Base-by-base conservation (phyloP, 768 basidiomycete species). In the Boletales sp. region DNA sequence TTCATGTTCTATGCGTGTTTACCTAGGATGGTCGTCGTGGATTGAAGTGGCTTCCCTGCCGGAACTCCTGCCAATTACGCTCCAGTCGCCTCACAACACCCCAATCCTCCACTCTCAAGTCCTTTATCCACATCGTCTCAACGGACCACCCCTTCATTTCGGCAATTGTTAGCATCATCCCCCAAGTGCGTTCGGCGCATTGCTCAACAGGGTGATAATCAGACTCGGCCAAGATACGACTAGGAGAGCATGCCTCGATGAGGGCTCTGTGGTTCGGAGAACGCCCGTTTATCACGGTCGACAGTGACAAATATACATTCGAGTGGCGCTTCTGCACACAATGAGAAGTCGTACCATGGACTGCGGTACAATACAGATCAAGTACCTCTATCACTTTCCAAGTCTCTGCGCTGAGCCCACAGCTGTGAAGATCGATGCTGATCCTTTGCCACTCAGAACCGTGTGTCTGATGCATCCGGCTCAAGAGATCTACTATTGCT, bases 371-470 rank as follows among this genome's bases (percentile, higher is more conserved):
- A 42, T 15, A 37, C 18, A 43, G n/a, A 52, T 47, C 46, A 48
- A 62, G 45, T 70, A 84, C 92, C 81, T 94, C 85, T 39, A 95
- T 77, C 42, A 77, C 76, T 48, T 67, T 70, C 83, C 89, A 90
- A 34, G 78, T 82, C 61, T 94, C 80, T 8, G 83, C 74, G 52
- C 87, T 91, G 56, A 94, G 69, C 0, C 91, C 90, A 61, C 92
- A 97, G 40, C 87, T 90, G 66, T 99, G 95, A 57, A 99, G 66
- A 64, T 95, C 93, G 41, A 97, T 69, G 59, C 84, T 94, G 62
- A 97, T 83, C 17, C 62, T 64, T 43, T 71, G 68, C 79, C 87
- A 94, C 19, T 66, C 69, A 8, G 71, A 65, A 6, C 81, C 79
- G 48, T 87, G 74, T 61, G 76, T 80, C 54, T 73, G 66, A 43